A percentile compares a stretch with the other conserved stretches of the same genome.
Evolutionary conservation across 441 rosid genomes (phyloP).

Genomic region (Pelargonium myrrhifolium): DNA sequence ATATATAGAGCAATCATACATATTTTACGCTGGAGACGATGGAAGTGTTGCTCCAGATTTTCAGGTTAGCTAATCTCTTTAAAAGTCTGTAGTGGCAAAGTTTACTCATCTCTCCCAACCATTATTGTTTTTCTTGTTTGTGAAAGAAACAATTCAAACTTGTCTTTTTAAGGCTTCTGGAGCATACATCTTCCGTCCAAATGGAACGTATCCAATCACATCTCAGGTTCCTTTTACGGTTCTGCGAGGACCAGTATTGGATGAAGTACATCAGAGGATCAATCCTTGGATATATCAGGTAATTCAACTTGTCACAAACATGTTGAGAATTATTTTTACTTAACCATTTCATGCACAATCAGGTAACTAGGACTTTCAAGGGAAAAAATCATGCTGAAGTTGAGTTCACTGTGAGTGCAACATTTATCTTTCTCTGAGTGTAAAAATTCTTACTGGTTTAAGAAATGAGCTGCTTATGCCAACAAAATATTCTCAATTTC

Average conservation of each 20-base stretch:
- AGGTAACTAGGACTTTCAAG: constrained; percentile 80
- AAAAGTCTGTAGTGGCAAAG: constrained; percentile 7
- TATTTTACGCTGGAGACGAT: constrained; percentile 53
- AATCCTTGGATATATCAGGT: constrained; percentile 96
- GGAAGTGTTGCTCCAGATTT: constrained; percentile 33
- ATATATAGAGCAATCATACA: constrained; percentile 41
- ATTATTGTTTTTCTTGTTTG: not conserved
- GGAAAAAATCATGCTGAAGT: constrained; percentile 92
- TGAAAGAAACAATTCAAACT: constrained; percentile 4
- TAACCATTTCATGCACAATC: constrained; percentile 21
- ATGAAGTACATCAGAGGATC: constrained; percentile 83
- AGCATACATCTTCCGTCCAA: constrained; percentile 96
- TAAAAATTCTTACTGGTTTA: not conserved
- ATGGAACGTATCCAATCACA: constrained; percentile 60
- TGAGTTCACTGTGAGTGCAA: constrained; percentile 78
- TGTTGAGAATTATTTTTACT: too few species aligned
- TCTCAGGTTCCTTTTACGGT: constrained; percentile 68
- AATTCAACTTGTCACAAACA: constrained; percentile 12
- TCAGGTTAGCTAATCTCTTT: constrained; percentile 36
- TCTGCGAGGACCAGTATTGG: constrained; percentile 64
- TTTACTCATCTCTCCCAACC: not conserved
- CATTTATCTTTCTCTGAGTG: not conserved
- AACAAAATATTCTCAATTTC: constrained; percentile 20
- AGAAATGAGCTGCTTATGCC: not conserved
- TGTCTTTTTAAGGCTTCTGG: constrained; percentile 55